Evolutionary conservation across 208 protist genomes (phyloP).

Genomic region (Crithidia fasciculata): DNA sequence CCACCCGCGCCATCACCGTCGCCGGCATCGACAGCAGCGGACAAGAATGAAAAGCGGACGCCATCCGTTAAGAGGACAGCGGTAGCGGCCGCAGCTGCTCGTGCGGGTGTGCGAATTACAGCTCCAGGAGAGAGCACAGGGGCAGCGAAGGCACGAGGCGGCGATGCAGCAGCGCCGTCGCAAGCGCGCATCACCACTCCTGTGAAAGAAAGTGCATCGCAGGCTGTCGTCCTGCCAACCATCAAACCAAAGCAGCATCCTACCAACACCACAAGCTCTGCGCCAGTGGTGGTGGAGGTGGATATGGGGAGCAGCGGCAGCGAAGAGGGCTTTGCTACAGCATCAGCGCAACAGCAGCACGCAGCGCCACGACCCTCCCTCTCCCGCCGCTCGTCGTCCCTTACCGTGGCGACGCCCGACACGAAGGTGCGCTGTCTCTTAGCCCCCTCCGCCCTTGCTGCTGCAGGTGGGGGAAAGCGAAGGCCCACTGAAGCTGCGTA

Average conservation of each 20-base stretch:
- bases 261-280: not conserved
- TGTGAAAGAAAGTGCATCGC: not conserved
- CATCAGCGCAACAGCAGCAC: not conserved
- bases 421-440: constrained; percentile 8
- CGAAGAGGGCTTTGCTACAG: not conserved
- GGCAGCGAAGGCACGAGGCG: not conserved
- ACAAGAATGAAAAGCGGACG: not conserved
- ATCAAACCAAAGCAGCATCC: too few relatives aligned
- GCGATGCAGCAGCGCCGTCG: too few relatives aligned
- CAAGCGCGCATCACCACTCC: too few relatives aligned
- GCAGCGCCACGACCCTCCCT: not conserved
- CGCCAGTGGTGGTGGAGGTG: constrained; percentile 9
- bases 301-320: constrained; percentile 10
- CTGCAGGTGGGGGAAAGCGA: not conserved
- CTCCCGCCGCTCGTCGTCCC: constrained; percentile 9
- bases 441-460: constrained; percentile 16
- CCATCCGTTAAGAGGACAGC: not conserved
- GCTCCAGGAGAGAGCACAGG: not conserved
- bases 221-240: too few relatives aligned
- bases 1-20: not conserved
- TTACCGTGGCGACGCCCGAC: not conserved
- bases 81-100: too few relatives aligned
- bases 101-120: not conserved
- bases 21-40: not conserved
- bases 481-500: not conserved